A percentile compares a stretch with the other conserved stretches of the same genome.
phyloP scores from a whole-genome alignment of 2,329 filamentous ascomycete species.

The Verticillium dahliae region DNA sequence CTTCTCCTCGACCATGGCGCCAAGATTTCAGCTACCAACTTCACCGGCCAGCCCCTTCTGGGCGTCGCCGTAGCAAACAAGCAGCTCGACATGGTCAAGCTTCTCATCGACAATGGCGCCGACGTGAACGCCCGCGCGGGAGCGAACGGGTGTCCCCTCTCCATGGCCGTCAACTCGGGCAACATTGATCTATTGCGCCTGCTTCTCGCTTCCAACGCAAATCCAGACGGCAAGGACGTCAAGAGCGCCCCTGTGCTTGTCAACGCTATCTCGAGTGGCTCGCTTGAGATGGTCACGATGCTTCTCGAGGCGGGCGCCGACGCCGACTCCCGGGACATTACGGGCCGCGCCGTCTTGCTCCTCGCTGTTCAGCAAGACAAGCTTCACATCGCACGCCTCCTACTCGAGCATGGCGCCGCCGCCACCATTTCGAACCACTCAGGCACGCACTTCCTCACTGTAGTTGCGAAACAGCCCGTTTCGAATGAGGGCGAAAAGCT shows the following conservation, averaged over 20 bases:
- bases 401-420: constrained; percentile 15
- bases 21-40: constrained; percentile 17
- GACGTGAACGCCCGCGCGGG: constrained; percentile 9
- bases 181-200: constrained; percentile 16
- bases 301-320: constrained; percentile 25
- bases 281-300: constrained; percentile 19
- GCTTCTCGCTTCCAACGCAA: constrained; percentile 22
- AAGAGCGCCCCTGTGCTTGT: constrained; percentile 20
- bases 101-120: constrained; percentile 10
- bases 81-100: constrained; percentile 10
- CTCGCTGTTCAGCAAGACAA: constrained; percentile 18
- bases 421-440: background rate
- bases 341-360: constrained; percentile 24
- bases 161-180: constrained; percentile 17
- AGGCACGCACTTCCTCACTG: constrained; percentile 6
- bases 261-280: constrained; percentile 17
- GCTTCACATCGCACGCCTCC: constrained; percentile 15
- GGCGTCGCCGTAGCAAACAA: constrained; percentile 18
- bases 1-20: constrained; percentile 26
- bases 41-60: constrained; percentile 19
- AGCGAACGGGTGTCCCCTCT: constrained; percentile 7
- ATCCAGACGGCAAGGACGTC: constrained; percentile 17
- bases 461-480: background rate
- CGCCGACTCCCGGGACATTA: constrained; percentile 21
- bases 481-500: background rate